Conservation (phyloP, 768 basidiomycete genomes). For the Boletus edulis region DNA sequence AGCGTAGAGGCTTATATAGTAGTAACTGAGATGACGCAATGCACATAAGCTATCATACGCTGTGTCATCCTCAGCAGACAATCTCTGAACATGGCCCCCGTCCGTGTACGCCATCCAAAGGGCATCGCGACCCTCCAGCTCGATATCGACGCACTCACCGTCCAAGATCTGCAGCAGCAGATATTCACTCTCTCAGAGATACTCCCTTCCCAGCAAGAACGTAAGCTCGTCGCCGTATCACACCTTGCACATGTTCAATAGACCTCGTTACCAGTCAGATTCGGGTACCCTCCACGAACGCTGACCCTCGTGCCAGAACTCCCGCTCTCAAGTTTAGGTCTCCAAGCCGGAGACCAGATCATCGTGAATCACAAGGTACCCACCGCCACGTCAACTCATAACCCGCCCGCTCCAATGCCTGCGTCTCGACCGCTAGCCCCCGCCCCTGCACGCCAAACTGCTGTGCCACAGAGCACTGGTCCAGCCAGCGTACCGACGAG, state of each 20-base stretch:
- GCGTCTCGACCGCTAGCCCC: slow-evolving; percentile 15
- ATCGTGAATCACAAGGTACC: slow-evolving; percentile 57
- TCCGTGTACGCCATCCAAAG: slow-evolving; percentile 83
- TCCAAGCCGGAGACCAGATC: slow-evolving; percentile 80
- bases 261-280: slow-evolving; percentile 51
- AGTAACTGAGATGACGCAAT: slow-evolving; percentile 13
- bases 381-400: slow-evolving; percentile 9
- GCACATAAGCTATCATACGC: neutral
- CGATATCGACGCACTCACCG: slow-evolving; percentile 57
- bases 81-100: slow-evolving; percentile 50
- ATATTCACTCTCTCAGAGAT: slow-evolving; percentile 70
- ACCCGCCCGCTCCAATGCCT: slow-evolving; percentile 6
- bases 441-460: slow-evolving; percentile 14
- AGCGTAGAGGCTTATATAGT: slow-evolving; percentile 12
- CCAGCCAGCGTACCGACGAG: slow-evolving; percentile 61
- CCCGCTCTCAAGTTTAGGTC: slow-evolving; percentile 71
- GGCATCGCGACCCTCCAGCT: slow-evolving; percentile 79
- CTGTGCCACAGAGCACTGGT: slow-evolving; percentile 27
- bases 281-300: slow-evolving; percentile 80
- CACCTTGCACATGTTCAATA: neutral
- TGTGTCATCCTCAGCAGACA: too few species aligned
- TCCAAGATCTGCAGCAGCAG: slow-evolving; percentile 72
- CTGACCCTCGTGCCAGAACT: slow-evolving; percentile 73
- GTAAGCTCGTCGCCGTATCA: slow-evolving; percentile 44
- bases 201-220: slow-evolving; percentile 69